phyloP scores from a whole-genome alignment of 2,329 filamentous ascomycete genomes.

The Hypoxylon sp. region DNA sequence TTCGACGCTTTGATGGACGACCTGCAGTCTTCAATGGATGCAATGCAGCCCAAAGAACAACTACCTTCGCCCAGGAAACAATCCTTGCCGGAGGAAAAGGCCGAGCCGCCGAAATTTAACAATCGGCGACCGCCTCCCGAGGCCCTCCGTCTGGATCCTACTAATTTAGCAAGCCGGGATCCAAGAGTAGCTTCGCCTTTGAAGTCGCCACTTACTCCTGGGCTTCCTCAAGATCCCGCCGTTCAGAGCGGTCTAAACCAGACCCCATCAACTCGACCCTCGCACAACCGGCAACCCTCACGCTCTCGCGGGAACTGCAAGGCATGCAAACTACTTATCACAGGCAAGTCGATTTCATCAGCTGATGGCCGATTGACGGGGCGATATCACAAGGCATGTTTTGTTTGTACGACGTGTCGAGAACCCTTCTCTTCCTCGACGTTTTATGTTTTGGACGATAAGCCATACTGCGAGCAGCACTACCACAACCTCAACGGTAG shows the following conservation, averaged over 20 bases:
- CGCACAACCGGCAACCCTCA: slow-evolving; percentile 58
- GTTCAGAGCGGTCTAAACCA: slow-evolving; percentile 47
- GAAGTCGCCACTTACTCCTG: slow-evolving; percentile 44
- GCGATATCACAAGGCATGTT: slow-evolving; percentile 94
- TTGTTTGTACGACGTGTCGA: slow-evolving; percentile 88
- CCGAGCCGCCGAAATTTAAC: slow-evolving; percentile 17
- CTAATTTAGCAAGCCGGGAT: slow-evolving; percentile 43
- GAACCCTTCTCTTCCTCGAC: slow-evolving; percentile 87
- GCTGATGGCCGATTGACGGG: slow-evolving; percentile 93
- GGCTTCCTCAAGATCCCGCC: slow-evolving; percentile 46
- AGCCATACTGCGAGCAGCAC: slow-evolving; percentile 90
- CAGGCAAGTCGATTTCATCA: slow-evolving; percentile 93
- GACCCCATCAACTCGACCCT: slow-evolving; percentile 51
- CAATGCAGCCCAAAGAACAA: slow-evolving; percentile 54
- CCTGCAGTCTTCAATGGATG: slow-evolving; percentile 66
- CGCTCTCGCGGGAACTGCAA: slow-evolving; percentile 82
- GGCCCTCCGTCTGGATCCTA: slow-evolving; percentile 53
- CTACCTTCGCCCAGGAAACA: slow-evolving; percentile 43
- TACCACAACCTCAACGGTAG: slow-evolving; percentile 94
- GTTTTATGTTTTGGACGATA: slow-evolving; percentile 91
- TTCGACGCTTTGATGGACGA: slow-evolving; percentile 68
- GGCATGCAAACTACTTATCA: slow-evolving; percentile 82
- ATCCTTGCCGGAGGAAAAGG: slow-evolving; percentile 36
- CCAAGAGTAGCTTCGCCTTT: slow-evolving; percentile 43
- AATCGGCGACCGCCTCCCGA: slow-evolving; percentile 40